Conservation (phyloP, 768 basidiomycete species). For the Rhodosporidiobolus odoratus region DNA sequence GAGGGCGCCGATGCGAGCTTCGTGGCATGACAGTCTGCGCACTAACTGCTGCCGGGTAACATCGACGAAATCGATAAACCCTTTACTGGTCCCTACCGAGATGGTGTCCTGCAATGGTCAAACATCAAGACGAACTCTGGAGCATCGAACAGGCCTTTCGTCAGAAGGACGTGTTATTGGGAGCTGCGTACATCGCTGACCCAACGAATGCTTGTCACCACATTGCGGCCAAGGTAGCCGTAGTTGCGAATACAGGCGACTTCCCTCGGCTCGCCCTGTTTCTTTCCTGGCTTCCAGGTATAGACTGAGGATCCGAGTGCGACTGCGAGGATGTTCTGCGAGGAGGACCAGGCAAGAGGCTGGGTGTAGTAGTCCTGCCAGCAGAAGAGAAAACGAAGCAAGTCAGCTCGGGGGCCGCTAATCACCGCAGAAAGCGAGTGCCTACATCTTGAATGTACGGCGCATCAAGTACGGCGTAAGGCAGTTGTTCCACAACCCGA, state of each 20-base stretch:
- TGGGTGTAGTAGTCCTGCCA: slow-evolving; percentile 6
- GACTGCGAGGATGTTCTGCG: slow-evolving; percentile 10
- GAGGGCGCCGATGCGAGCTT: neutral
- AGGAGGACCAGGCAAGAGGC: slow-evolving; percentile 7
- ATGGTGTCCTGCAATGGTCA: neutral
- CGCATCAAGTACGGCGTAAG: slow-evolving; percentile 6
- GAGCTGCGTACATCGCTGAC: neutral
- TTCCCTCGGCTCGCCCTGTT: too few relatives aligned
- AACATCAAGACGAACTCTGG: too few relatives aligned
- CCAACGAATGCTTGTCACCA: slow-evolving; percentile 8
- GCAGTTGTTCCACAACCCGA: neutral
- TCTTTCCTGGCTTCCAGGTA: neutral
- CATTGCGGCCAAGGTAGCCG: neutral
- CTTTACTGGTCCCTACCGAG: neutral
- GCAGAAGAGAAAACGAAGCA: too few relatives aligned
- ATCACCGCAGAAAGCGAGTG: too few relatives aligned
- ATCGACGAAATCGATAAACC: neutral
- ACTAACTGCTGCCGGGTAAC: neutral
- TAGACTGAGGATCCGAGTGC: slow-evolving; percentile 4
- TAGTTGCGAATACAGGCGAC: neutral
- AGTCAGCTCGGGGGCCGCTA: too few relatives aligned
- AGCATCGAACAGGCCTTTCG: too few relatives aligned
- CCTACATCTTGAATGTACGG: neutral
- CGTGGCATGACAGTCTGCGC: neutral
- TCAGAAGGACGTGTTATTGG: neutral